A percentile compares a stretch with the other conserved stretches of the same genome.
phyloP scores from a whole-genome alignment of 768 basidiomycete species.

The Tulasnella sp. region DNA sequence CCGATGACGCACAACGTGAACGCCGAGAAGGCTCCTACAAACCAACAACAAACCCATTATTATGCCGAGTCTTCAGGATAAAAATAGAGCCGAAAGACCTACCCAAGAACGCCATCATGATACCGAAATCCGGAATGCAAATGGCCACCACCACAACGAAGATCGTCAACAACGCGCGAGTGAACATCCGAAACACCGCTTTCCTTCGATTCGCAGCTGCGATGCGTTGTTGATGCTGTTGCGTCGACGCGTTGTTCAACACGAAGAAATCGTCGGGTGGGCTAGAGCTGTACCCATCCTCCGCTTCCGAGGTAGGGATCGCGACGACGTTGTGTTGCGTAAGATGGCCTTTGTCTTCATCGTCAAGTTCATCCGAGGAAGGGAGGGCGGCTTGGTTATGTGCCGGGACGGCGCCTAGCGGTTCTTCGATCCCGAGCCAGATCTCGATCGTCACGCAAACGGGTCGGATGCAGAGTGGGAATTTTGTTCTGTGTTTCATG shows the following conservation, averaged over 20 bases:
- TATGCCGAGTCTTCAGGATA: background rate
- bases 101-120: conserved; percentile 77
- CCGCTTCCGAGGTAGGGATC: conserved; percentile 12
- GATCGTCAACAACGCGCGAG: conserved; percentile 48
- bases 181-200: conserved; percentile 30
- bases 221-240: background rate
- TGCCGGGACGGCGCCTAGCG: conserved; percentile 19
- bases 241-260: conserved; percentile 32
- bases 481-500: conserved; percentile 55
- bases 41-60: background rate
- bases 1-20: conserved; percentile 65
- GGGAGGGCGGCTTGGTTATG: conserved; percentile 2
- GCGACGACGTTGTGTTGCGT: background rate
- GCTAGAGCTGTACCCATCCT: conserved; percentile 19
- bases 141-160: conserved; percentile 62
- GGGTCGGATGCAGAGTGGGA: conserved; percentile 75
- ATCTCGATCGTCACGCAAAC: conserved; percentile 77
- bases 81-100: background rate
- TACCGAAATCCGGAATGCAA: conserved; percentile 65
- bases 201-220: conserved; percentile 6
- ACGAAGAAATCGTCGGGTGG: conserved; percentile 29
- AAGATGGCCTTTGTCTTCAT: conserved; percentile 25
- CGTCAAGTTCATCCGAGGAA: conserved; percentile 14
- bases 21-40: conserved; percentile 60
- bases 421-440: conserved; percentile 54